Evolutionary conservation across 1,139 yeast species (phyloP).

Genomic region (Diutina catenulata): DNA sequence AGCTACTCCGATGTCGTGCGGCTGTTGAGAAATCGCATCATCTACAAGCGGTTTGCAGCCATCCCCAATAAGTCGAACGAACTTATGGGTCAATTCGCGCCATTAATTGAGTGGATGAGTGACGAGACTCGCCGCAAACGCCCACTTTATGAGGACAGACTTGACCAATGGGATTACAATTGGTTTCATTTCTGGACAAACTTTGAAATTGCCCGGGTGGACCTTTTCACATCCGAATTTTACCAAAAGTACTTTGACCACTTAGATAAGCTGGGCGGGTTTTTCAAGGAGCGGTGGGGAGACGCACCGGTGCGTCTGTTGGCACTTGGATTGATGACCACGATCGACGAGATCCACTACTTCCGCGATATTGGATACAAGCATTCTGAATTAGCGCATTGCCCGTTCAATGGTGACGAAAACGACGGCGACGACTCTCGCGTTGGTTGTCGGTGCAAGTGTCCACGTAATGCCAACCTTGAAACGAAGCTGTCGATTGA

Average conservation of each 20-base stretch:
- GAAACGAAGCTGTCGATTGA: not conserved
- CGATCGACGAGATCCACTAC: conserved; percentile 64
- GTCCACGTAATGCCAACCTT: conserved; percentile 37
- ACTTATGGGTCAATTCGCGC: conserved; percentile 8
- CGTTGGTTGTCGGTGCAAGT: conserved; percentile 77
- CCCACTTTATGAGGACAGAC: conserved; percentile 33
- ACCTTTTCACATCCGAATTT: conserved; percentile 50
- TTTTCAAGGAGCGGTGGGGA: conserved; percentile 87
- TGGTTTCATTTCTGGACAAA: conserved; percentile 90
- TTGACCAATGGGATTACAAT: conserved; percentile 60
- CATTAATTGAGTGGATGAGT: conserved; percentile 10
- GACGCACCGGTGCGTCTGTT: conserved; percentile 89
- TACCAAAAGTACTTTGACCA: conserved; percentile 57
- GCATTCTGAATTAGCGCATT: conserved; percentile 70
- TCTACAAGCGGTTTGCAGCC: conserved; percentile 15
- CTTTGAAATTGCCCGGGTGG: conserved; percentile 79
- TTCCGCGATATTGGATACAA: conserved; percentile 84
- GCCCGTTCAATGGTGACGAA: conserved; percentile 52
- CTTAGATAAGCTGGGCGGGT: conserved; percentile 66
- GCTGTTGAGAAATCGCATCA: conserved; percentile 19
- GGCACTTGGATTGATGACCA: conserved; percentile 64
- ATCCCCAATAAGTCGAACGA: conserved; percentile 10
- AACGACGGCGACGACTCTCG: conserved; percentile 6
- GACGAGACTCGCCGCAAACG: conserved; percentile 20
- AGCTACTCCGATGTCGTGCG: conserved; percentile 14